A percentile compares a stretch with the other conserved stretches of the same genome.
Conservation (phyloP, 23 red algal species). For the Gracilaria gracilis region DNA sequence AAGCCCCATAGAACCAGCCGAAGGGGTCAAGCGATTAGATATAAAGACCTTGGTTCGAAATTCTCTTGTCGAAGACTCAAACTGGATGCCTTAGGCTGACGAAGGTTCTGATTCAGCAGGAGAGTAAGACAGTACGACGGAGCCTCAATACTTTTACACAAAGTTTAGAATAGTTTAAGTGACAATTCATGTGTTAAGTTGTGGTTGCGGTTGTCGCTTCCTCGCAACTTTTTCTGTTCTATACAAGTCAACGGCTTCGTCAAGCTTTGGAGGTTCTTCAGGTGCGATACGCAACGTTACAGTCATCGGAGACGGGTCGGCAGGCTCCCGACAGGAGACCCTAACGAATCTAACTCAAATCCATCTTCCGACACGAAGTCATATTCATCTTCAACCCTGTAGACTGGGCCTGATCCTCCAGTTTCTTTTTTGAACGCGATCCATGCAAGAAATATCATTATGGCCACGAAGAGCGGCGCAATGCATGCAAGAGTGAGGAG, state of each 20-base stretch:
- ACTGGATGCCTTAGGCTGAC: too few species aligned
- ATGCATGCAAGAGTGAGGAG: conserved; percentile 11
- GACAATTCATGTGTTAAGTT: not conserved
- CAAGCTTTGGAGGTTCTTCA: conserved; percentile 18
- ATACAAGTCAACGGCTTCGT: conserved; percentile 47
- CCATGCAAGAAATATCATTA: conserved; percentile 75
- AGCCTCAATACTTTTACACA: too few species aligned
- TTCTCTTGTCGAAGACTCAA: too few species aligned
- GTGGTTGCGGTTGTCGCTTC: not conserved
- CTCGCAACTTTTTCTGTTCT: conserved; percentile 23
- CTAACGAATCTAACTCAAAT: conserved; percentile 64
- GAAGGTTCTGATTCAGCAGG: too few species aligned
- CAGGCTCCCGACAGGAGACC: conserved; percentile 56
- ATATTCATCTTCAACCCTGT: conserved; percentile 63
- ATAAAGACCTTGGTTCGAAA: too few species aligned
- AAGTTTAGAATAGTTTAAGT: too few species aligned
- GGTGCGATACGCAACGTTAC: not conserved
- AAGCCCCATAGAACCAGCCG: conserved; percentile 37
- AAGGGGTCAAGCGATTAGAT: too few species aligned
- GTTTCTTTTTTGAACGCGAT: conserved; percentile 68
- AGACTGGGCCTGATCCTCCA: conserved; percentile 43
- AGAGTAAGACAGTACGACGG: too few species aligned
- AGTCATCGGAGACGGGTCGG: conserved; percentile 33
- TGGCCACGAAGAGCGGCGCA: conserved; percentile 18
- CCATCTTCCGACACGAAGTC: conserved; percentile 36